phyloP scores from a whole-genome alignment of 768 basidiomycete genomes.

The Russula emetica region DNA sequence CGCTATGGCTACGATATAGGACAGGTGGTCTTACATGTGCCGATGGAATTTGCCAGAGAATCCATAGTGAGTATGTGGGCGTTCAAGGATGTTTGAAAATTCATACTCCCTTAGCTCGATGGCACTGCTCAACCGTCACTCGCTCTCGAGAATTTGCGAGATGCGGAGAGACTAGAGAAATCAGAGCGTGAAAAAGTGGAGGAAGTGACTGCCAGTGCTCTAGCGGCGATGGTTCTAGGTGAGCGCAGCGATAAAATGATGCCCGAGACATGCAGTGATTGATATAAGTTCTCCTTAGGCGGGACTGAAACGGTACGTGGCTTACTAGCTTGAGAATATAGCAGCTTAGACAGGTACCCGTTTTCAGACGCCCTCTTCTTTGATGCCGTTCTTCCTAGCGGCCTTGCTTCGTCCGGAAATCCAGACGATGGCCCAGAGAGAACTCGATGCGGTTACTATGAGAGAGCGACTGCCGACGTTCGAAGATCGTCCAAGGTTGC shows the following conservation, averaged over 20 bases:
- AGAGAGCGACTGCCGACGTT: conserved; percentile 4
- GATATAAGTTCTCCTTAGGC: background rate
- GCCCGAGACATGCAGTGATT: too few relatives aligned
- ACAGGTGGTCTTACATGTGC: background rate
- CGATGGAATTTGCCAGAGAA: background rate
- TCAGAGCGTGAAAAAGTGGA: too few relatives aligned
- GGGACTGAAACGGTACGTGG: conserved; percentile 13
- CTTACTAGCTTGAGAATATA: background rate
- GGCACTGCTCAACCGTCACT: too few relatives aligned
- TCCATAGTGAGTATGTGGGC: background rate
- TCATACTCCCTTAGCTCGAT: too few relatives aligned
- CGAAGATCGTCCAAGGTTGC: conserved; percentile 4
- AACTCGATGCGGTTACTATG: background rate
- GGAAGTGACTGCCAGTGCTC: too few relatives aligned
- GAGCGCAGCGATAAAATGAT: too few relatives aligned
- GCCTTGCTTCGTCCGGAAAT: background rate
- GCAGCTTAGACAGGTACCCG: background rate
- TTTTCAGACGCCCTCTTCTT: background rate
- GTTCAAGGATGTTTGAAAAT: background rate
- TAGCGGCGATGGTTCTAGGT: too few relatives aligned
- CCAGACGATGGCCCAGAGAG: background rate
- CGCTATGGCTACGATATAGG: conserved; percentile 3
- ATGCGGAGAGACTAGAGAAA: too few relatives aligned
- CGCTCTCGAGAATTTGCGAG: too few relatives aligned
- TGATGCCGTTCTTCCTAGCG: background rate